Conservation (phyloP, 1,284 basidiomycete species). For the Trichosporon sp. region DNA sequence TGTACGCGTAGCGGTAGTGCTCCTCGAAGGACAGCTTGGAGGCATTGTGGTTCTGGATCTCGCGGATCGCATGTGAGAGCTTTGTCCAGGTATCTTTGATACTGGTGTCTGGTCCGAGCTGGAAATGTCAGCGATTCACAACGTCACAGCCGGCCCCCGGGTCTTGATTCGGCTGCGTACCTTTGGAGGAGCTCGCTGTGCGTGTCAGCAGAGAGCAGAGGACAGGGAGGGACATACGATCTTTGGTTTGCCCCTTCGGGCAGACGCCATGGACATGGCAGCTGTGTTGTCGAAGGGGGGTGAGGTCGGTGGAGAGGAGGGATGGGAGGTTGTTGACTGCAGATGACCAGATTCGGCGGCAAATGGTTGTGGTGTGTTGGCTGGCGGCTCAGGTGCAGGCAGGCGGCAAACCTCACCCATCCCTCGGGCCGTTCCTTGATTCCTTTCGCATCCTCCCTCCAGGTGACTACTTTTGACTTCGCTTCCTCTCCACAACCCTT, state of each 20-base stretch:
- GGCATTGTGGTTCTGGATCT: constrained; percentile 95
- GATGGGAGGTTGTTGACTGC: constrained; percentile 5
- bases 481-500: not conserved
- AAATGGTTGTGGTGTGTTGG: not conserved
- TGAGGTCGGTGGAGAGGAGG: not conserved
- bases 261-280: constrained; percentile 48
- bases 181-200: constrained; percentile 51
- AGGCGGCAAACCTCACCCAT: too few relatives aligned
- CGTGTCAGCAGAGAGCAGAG: constrained; percentile 18
- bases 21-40: constrained; percentile 93
- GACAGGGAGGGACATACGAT: constrained; percentile 42
- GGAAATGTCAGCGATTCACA: constrained; percentile 15
- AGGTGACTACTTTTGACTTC: constrained; percentile 1
- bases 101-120: constrained; percentile 51
- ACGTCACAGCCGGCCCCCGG: not conserved
- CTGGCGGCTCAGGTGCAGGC: not conserved
- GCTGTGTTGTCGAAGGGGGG: constrained; percentile 2
- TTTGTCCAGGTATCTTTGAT: constrained; percentile 56
- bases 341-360: constrained; percentile 9
- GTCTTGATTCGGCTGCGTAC: constrained; percentile 30
- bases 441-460: not conserved
- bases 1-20: constrained; percentile 91
- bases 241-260: constrained; percentile 50
- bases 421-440: not conserved
- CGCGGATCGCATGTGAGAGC: constrained; percentile 70